Percentiles rank a stretch among this genome's conserved stretches.
Conservation (phyloP, 179 eudicot genomes). For the Nepenthes alata region DNA sequence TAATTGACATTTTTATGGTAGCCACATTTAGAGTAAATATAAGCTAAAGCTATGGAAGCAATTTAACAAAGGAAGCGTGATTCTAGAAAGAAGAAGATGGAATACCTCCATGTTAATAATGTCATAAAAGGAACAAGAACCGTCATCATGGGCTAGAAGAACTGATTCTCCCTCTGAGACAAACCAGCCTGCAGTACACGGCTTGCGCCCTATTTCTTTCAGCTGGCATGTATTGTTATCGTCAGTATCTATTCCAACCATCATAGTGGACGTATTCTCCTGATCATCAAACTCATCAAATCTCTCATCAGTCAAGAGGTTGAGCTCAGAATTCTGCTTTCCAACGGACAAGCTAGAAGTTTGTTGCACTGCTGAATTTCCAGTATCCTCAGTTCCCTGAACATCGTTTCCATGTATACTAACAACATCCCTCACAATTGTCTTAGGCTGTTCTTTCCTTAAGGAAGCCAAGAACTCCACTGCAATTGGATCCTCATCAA, state of each 20-base stretch:
- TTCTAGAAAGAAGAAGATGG: background rate
- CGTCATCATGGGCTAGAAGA: conserved; percentile 79
- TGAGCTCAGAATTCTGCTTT: conserved; percentile 19
- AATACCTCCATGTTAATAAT: conserved; percentile 64
- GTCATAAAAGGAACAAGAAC: conserved; percentile 79
- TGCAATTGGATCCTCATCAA: conserved; percentile 40
- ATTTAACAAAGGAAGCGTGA: background rate
- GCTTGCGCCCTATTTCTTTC: conserved; percentile 55
- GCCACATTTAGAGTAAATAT: background rate
- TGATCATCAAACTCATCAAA: conserved; percentile 57
- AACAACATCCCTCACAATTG: conserved; percentile 8
- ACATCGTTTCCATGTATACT: conserved; percentile 14
- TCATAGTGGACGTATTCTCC: conserved; percentile 35
- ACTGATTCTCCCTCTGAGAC: conserved; percentile 86
- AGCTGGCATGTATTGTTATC: conserved; percentile 34
- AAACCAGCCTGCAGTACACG: conserved; percentile 84
- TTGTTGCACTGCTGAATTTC: conserved; percentile 19
- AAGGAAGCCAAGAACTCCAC: conserved; percentile 45
- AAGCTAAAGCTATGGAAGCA: background rate
- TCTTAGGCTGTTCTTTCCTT: conserved; percentile 23
- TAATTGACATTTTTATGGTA: no score
- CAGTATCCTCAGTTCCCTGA: conserved; percentile 35
- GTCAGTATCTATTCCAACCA: conserved; percentile 42
- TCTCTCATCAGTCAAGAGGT: conserved; percentile 44
- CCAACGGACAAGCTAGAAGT: conserved; percentile 17